Evolutionary conservation across 1,284 basidiomycete species (phyloP).

Genomic region (Boletus sp.): DNA sequence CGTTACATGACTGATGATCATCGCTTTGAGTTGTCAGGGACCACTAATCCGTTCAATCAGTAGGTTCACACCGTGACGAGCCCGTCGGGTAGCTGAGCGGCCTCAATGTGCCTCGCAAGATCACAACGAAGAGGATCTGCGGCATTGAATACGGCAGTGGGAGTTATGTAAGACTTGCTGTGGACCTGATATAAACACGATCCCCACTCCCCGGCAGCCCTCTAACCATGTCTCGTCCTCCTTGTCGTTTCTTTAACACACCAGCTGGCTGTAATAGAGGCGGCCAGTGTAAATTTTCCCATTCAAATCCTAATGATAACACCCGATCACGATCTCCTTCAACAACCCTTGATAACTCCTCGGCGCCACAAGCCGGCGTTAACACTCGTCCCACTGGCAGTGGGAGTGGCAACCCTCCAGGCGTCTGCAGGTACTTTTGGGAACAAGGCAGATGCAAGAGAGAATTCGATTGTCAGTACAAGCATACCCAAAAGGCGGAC

Average conservation of each 20-base stretch:
- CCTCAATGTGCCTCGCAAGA: no score
- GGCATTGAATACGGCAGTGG: neutral
- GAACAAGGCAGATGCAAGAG: constrained; percentile 50
- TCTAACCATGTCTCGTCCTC: constrained; percentile 30
- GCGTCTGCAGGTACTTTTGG: constrained; percentile 58
- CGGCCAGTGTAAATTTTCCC: constrained; percentile 39
- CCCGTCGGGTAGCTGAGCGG: no score
- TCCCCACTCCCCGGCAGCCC: neutral
- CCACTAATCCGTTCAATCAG: no score
- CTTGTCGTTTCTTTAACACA: constrained; percentile 44
- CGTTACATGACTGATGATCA: no score
- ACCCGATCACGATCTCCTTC: constrained; percentile 28
- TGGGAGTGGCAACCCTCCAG: constrained; percentile 22
- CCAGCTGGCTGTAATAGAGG: constrained; percentile 48
- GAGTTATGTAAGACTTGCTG: constrained; percentile 25
- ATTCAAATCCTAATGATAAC: constrained; percentile 15
- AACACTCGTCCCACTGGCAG: constrained; percentile 12
- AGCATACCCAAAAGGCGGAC: constrained; percentile 41
- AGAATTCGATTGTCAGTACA: constrained; percentile 52
- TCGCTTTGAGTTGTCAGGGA: no score
- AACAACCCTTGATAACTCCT: constrained; percentile 9
- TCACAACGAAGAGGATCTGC: neutral
- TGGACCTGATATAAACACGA: neutral
- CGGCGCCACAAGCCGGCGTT: constrained; percentile 12
- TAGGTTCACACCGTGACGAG: no score